Evolutionary conservation across 2,329 filamentous ascomycete genomes (phyloP), one percentile per base, ranked within the genome.

Genomic region (Pseudogymnoascus sp.): DNA sequence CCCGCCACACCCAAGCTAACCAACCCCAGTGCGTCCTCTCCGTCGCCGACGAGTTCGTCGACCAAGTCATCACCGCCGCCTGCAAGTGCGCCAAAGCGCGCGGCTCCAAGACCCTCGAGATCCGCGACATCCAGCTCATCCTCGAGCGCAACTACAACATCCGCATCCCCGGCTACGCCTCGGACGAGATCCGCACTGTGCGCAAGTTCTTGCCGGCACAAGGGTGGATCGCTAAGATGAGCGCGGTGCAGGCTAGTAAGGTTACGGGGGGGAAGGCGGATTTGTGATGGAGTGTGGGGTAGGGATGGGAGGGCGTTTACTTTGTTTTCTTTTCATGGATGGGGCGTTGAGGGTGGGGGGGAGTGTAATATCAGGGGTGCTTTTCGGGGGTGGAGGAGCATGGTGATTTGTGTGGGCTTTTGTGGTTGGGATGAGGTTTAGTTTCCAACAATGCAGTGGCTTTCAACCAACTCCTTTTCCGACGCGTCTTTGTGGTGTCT

Each of bases 181-280:
- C 92, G 3, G 95, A 99, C 73, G 95, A 99, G 77, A 84, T 97
- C 65, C 87, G 95, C 64, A 97, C 92, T 0, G 93, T 97, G 31
- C 88, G 93, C 74, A 97, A 97, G 80, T 89, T 96, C 62, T 89
- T 95, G 74, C 95, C 95, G 1, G 87, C 91, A 18, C 80, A 88
- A 14, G 90, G 86, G 21, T 99, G 95, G 92, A 93, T 95, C 66
- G 88, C 90, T 69, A 99, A 99, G 81, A 96, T 99, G 88, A 93
- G 92, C 71, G 93, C 95, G 23, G 89, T 99, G 14, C 92, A 96
- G 77, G 93, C 93, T 1, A 91, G 92, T 57, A 97, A 97, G 80
- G 92, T 88, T 54, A 87, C 84, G 4, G 82, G 84, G 23, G 72
- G 72, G 23, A 74, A 72, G 67, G 69, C 65, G n/a, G 62, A 65